Evolutionary conservation across 2,329 filamentous ascomycete species (phyloP), one percentile per base, ranked within the genome.

Genomic region (Colletotrichum paranaense): DNA sequence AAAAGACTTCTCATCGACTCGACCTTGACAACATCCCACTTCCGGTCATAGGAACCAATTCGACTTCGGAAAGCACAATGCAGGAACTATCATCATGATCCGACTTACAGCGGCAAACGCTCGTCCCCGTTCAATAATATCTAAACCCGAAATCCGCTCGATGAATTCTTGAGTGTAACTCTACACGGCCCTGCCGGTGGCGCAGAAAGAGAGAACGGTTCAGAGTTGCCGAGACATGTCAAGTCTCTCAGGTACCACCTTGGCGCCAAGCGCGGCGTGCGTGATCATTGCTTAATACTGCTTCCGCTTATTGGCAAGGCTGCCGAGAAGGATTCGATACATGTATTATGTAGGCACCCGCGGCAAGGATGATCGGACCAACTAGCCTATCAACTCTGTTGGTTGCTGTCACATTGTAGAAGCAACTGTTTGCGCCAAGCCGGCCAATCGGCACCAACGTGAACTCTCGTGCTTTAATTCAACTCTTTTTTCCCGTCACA

Each of bases 291-390:
- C 32, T 60, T 42, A 12, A 24, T 63, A 32, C 69, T 74, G 59
- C 70, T 66, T 74, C 11, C 66, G 69, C 24, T 68, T 24, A 49
- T 75, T 35, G 66, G 59, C 67, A 42, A 58, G 30, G 69, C 69
- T 63, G 68, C 60, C 28, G 52, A 49, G 42, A 49, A 49, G 42
- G 42, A 49, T 49, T 19, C 42, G 8, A 49, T 49, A 49, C 16
- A 49, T 49, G 42, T 49, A 49, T n/a, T 49, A n/a, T 49, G 42
- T 49, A 49, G 42, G 42, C 19, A 49, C 19, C 16, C n/a, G 22
- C 4, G 4, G 19, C 42, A 49, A 19, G 42, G 42, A 49, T 49
- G 42, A 9, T 8, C 7, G 16, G 42, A 49, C 16, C 19, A 49
- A 8, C 42, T 8, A 7, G 42, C 42, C 42, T 49, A 49, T 49